Conservation (phyloP, 2,329 filamentous ascomycete genomes). For the Cordyceps tenuipes region DNA sequence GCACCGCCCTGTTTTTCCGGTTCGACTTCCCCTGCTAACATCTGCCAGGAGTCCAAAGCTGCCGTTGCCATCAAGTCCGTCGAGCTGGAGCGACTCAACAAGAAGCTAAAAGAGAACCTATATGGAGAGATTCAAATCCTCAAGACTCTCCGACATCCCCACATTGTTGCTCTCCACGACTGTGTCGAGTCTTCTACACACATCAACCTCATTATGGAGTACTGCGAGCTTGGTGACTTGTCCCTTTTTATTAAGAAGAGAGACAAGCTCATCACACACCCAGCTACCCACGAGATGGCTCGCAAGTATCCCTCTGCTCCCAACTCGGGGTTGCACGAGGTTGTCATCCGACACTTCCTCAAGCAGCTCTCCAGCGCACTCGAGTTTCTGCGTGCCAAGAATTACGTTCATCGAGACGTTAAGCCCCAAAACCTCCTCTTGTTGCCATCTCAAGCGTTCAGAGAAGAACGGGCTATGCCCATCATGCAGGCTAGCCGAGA, state of each 20-base stretch:
- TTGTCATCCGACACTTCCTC: conserved; percentile 91
- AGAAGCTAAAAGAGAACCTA: conserved; percentile 93
- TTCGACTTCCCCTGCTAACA: conserved; percentile 10
- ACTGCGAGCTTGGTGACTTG: conserved; percentile 89
- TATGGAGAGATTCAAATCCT: conserved; percentile 94
- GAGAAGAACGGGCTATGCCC: conserved; percentile 44
- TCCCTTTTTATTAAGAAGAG: conserved; percentile 95
- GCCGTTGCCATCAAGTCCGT: conserved; percentile 96
- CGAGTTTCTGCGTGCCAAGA: conserved; percentile 73
- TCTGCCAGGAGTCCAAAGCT: conserved; percentile 60
- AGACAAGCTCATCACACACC: conserved; percentile 68
- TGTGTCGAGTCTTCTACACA: conserved; percentile 80
- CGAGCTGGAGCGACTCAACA: conserved; percentile 80
- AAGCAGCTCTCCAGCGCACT: conserved; percentile 91
- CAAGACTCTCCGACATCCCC: conserved; percentile 85
- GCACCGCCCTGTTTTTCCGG: not conserved
- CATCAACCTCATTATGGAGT: conserved; percentile 98
- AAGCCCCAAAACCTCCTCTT: conserved; percentile 95
- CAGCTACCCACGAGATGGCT: conserved; percentile 81
- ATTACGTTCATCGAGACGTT: conserved; percentile 92
- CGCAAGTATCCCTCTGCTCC: conserved; percentile 81
- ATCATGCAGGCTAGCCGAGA: conserved; percentile 71
- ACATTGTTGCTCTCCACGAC: conserved; percentile 93
- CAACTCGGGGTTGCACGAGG: conserved; percentile 85
- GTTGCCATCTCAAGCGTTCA: conserved; percentile 69